Percentiles rank a stretch among this genome's conserved stretches.
Conservation (phyloP, 257 asterid genomes). For the Nicotiana benthamiana region DNA sequence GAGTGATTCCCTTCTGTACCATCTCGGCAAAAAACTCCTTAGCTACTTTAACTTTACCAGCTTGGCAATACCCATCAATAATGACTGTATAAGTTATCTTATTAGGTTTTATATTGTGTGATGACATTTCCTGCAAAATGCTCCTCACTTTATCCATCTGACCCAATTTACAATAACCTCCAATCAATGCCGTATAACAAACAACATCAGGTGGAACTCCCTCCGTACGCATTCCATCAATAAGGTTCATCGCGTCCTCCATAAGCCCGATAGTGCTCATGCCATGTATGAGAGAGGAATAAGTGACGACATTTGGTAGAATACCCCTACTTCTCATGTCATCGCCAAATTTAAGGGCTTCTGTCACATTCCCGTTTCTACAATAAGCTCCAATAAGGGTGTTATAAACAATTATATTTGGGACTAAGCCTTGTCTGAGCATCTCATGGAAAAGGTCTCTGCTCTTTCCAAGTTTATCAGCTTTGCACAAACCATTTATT, state of each 20-base stretch:
- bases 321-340: conserved; percentile 60
- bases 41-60: conserved; percentile 57
- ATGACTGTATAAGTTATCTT: conserved; percentile 69
- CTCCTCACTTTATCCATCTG: conserved; percentile 54
- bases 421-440: conserved; percentile 30
- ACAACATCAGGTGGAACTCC: conserved; percentile 66
- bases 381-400: conserved; percentile 53
- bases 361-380: conserved; percentile 38
- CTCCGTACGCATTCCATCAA: conserved; percentile 51
- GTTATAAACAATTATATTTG: conserved; percentile 56
- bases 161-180: conserved; percentile 74
- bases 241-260: conserved; percentile 44
- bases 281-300: conserved; percentile 71
- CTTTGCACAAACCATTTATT: conserved; percentile 60
- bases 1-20: conserved; percentile 51
- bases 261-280: conserved; percentile 44
- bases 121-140: conserved; percentile 62
- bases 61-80: conserved; percentile 56
- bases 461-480: conserved; percentile 56
- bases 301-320: conserved; percentile 48
- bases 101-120: conserved; percentile 45
- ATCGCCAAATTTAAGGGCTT: conserved; percentile 49
- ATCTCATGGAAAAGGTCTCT: conserved; percentile 38
- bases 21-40: conserved; percentile 46
- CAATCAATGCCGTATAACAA: conserved; percentile 72